These are phyloP conservation scores for Saturnispora besseyi DNA, from an alignment of 805 yeast genomes.

Conservation along the genomic window DNA sequence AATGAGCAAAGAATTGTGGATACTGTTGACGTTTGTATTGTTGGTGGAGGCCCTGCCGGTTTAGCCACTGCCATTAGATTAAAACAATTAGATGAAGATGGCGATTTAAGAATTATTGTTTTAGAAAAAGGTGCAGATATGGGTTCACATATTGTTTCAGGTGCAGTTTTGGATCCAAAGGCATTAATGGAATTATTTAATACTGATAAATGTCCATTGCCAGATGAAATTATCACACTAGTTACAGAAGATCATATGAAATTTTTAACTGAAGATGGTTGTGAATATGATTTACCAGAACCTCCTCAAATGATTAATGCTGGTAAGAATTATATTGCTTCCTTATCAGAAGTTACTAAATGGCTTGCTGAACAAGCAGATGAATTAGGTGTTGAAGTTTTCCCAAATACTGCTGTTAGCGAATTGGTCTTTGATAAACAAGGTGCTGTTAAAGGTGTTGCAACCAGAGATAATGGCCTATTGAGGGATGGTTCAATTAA, in stretches of 20 bases:
- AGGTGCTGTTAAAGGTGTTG: conserved; percentile 73
- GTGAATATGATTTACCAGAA: conserved; percentile 69
- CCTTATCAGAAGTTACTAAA: conserved; percentile 71
- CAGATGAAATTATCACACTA: conserved; percentile 63
- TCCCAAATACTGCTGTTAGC: conserved; percentile 81
- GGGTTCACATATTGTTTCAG: conserved; percentile 88
- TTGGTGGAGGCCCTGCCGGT: conserved; percentile 98
- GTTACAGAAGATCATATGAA: conserved; percentile 73
- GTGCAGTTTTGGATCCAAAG: conserved; percentile 88
- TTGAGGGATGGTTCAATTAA: conserved; percentile 55
- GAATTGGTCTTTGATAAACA: conserved; percentile 61
- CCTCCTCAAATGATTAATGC: conserved; percentile 85
- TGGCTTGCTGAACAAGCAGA: conserved; percentile 85
- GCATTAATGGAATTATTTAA: conserved; percentile 81
- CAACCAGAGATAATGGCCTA: conserved; percentile 89
- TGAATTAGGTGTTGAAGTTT: conserved; percentile 86
- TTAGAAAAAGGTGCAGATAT: conserved; percentile 89
- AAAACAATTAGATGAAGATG: conserved; percentile 68
- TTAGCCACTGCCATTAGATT: conserved; percentile 84
- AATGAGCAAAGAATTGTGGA: conserved; percentile 68
- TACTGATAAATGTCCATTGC: conserved; percentile 51
- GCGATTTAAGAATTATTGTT: conserved; percentile 68
- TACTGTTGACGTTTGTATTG: conserved; percentile 86
- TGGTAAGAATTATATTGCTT: conserved; percentile 76
- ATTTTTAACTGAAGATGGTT: conserved; percentile 47